Conservation (phyloP, 169 alveolate species). For the Plasmodium gaboni region DNA sequence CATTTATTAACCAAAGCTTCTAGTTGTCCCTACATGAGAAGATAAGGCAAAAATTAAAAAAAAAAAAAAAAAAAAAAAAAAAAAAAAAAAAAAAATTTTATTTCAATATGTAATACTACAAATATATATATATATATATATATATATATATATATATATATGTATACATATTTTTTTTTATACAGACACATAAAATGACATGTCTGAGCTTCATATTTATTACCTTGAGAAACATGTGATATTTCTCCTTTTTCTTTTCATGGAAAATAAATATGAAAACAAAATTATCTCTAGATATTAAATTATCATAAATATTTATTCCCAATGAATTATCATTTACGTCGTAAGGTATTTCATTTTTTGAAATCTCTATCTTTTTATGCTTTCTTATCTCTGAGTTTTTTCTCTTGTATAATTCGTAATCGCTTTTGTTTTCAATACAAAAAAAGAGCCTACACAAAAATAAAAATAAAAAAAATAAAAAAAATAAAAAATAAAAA, state of each 20-base stretch:
- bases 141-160: neutral
- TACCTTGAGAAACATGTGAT: slow-evolving; percentile 67
- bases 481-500: neutral
- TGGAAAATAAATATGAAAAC: slow-evolving; percentile 48
- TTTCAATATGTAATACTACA: neutral
- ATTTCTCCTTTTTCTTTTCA: slow-evolving; percentile 53
- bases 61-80: neutral
- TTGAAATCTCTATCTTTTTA: neutral
- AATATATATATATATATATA: neutral
- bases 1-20: slow-evolving; percentile 63
- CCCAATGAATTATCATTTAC: slow-evolving; percentile 29
- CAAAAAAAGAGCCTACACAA: slow-evolving; percentile 46
- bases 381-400: slow-evolving; percentile 18
- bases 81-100: neutral
- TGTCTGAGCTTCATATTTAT: neutral
- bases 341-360: slow-evolving; percentile 34
- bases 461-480: neutral
- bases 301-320: slow-evolving; percentile 47
- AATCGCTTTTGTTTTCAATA: slow-evolving; percentile 61
- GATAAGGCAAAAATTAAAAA: neutral
- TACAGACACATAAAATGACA: neutral
- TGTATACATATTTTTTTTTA: neutral
- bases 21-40: slow-evolving; percentile 33
- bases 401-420: slow-evolving; percentile 45
- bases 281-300: slow-evolving; percentile 53